Evolutionary conservation across 495 filamentous ascomycete genomes (phyloP), one percentile per base, ranked within the genome.

Genomic region (Lophium mytilinum): DNA sequence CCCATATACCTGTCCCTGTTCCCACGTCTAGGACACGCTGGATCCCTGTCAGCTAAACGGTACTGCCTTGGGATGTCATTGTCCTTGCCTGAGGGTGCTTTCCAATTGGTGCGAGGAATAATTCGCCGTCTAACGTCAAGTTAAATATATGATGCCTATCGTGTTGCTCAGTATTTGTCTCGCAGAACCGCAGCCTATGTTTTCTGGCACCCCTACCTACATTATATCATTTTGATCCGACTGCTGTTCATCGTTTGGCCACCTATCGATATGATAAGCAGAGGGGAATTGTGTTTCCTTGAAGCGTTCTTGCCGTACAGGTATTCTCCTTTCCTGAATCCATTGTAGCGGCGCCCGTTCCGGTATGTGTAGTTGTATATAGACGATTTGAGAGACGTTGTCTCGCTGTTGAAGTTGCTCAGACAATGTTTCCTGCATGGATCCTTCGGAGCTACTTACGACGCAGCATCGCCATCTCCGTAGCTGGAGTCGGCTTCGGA

Each of bases 1-100:
- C 47, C 47, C 47, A 50, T 15, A 50, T 50, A 33, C 47, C 47
- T 9, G 47, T 50, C 17, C 47, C 47, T 11, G 47, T 50, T n/a
- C 47, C 57, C 14, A 58, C 37, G 33, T 60, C 39, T 30, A 30
- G 6, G 3, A 30, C 24, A 30, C 24, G 24, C 24, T 30, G 24
- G 6, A 3, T 30, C 24, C 24, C 6, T 3, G 24, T 30, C 24
- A 30, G 24, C 6, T 30, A 30, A 3, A 30, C 3, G 6, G 24
- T 6, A 30, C 24, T 30, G 24, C 6, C 24, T 30, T 30, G 24
- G 24, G 24, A 3, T 30, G 6, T 6, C 24, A 30, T 30, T 30
- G 24, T 30, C 24, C 24, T 30, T 30, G 24, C 24, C 24, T 15
- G 34, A 18, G 34, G 47, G 17, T 50, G 17, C n/a, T 15, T 15